A percentile compares a stretch with the other conserved stretches of the same genome.
Evolutionary conservation across 306 rosid genomes (phyloP).

Genomic region (cucumber (Cucumis sativus)): Cucumber_9930_V3 NC_026657.2:14234501-14235000

Average conservation of each 20-base stretch:
- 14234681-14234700: background rate
- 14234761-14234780: background rate
- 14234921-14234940: no score
- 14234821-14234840: background rate
- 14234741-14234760: background rate
- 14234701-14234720: background rate
- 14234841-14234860: background rate
- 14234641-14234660: conserved; percentile 58
- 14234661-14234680: background rate
- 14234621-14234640: conserved; percentile 73
- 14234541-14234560: conserved; percentile 98
- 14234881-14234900: no score
- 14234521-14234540: conserved; percentile 6
- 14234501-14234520: conserved; percentile 6
- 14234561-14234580: conserved; percentile 96
- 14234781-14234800: background rate
- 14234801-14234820: background rate
- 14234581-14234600: conserved; percentile 97
- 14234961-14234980: no score
- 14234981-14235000: no score
- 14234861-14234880: no score
- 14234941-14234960: no score
- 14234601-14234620: conserved; percentile 93
- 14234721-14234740: background rate
- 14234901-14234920: no score